Base-by-base conservation (phyloP, 305 asterid species). In the Fraxinus nigra region DNA sequence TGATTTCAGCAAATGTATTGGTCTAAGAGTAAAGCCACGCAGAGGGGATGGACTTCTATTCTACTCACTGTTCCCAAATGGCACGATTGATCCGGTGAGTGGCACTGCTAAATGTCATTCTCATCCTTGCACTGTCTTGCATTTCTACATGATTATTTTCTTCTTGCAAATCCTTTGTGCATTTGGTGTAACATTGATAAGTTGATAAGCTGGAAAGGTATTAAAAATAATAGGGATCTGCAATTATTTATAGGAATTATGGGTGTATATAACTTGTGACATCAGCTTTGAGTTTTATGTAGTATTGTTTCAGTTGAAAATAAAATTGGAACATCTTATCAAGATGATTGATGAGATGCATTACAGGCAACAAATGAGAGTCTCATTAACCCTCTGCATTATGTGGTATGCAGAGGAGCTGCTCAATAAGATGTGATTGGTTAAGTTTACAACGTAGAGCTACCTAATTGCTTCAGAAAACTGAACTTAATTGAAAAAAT, bases 11-110 rank as follows among this genome's bases (percentile, higher is more conserved):
- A 65, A 90, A 84, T 96, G 99, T 83, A 46, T 88, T 69, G 98
- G 99, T 79, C 87, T 96, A 75, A 96, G 90, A 89, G 97, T 96
- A 84, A 93, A 89, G 91, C 98, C 99, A 56, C 97, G 79, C 18
- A 87, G 82, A 85, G 99, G 99, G 86, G 99, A 96, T 72, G 99
- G 99, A 75, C 93, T 96, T 83, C 86, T 96, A 40, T 96, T 96
- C 89, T 96, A 94, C 88, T 96, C 99, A n/a, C 83, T 94, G 75
- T 85, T 88, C 72, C 93, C 92, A 61, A 96, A 96, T 80, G 98
- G 98, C 35, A 96, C 98, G 76, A 93, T 93, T 83, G 97, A 94
- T 91, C 88, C 90, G 61, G 99, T 95, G 80, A 90, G 97, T 89
- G 84, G 43, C 80, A 73, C 72, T 80, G 82, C 65, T 20, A 30